phyloP scores from a whole-genome alignment of 2,329 filamentous ascomycete genomes.

The Fusarium chlamydosporum region DNA sequence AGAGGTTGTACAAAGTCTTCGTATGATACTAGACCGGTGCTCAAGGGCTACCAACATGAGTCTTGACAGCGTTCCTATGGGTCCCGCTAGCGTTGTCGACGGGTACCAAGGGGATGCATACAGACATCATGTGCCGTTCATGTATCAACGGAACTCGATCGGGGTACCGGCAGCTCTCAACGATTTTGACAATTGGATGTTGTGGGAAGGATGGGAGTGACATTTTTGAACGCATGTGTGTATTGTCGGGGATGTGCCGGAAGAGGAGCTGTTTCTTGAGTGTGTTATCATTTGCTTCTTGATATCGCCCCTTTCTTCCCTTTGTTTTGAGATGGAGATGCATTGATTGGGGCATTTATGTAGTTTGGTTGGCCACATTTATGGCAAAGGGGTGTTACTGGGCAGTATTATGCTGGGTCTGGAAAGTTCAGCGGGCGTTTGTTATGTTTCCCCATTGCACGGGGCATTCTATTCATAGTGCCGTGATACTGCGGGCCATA shows the following conservation, averaged over 20 bases:
- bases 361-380: constrained; percentile 40
- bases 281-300: constrained; percentile 11
- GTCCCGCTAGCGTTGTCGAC: constrained; percentile 29
- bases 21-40: constrained; percentile 61
- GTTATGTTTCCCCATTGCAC: constrained; percentile 14
- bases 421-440: constrained; percentile 47
- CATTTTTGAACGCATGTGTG: not conserved
- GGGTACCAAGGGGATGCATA: constrained; percentile 50
- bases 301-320: constrained; percentile 15
- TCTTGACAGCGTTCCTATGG: constrained; percentile 54
- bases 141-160: constrained; percentile 52
- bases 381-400: constrained; percentile 27
- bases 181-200: constrained; percentile 56
- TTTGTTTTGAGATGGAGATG: constrained; percentile 19
- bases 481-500: constrained; percentile 27
- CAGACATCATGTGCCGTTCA: constrained; percentile 50
- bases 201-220: constrained; percentile 60
- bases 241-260: not conserved
- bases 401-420: constrained; percentile 18
- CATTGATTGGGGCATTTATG: constrained; percentile 20
- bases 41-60: constrained; percentile 61
- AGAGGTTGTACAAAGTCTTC: constrained; percentile 59
- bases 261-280: not conserved
- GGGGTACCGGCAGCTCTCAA: constrained; percentile 49
- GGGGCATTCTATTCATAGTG: constrained; percentile 28